Evolutionary conservation across 23 red algal genomes (phyloP), one percentile per base, ranked within the genome.

Genomic region (Agarophyton chilense): DNA sequence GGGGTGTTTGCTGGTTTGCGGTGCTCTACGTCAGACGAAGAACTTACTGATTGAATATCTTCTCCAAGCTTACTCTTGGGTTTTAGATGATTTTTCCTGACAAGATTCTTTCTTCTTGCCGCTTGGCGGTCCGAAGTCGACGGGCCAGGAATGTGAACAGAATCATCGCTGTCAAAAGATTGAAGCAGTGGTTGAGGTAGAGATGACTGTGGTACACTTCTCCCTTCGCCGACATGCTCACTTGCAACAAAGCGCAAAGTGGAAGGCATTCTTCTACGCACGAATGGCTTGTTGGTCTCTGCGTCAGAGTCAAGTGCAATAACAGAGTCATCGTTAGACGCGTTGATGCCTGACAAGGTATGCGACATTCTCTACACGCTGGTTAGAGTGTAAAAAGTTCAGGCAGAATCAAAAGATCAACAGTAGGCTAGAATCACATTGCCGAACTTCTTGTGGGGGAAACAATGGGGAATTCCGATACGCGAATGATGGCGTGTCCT

Each of bases 131-230:
- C 60, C 31, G 60, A 65, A 36, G 4, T 4, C 10, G 68, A 49
- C 12, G 41, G 43, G 47, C 68, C 68, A 0, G 68, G 68, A 10
- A 46, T 12, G 25, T 74, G 43, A 0, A 25, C n/a, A 1, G 68
- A 49, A 74, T 74, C 68, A 74, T 74, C 68, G 43, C 68, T 74
- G 21, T 74, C 68, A 74, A 74, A 0, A 49, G 68, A 74, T 47
- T 38, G 19, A 29, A 18, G 19, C 28, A 3, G 4, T 28, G 41
- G 68, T 19, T 74, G 38, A 46, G 39, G 2, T 47, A 45, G 24
- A 46, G 68, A 29, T 45, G 24, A 1, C 1, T 28, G 40, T 29
- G 13, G 19, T 25, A 13, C 40, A 29, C 19, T 0, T 9, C 25
- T 74, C 21, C 43, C 25, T 29, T 4, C 41, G 26, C 10, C 24